Conservation (phyloP, 306 rosid species). For the Alnus glutinosa region DNA sequence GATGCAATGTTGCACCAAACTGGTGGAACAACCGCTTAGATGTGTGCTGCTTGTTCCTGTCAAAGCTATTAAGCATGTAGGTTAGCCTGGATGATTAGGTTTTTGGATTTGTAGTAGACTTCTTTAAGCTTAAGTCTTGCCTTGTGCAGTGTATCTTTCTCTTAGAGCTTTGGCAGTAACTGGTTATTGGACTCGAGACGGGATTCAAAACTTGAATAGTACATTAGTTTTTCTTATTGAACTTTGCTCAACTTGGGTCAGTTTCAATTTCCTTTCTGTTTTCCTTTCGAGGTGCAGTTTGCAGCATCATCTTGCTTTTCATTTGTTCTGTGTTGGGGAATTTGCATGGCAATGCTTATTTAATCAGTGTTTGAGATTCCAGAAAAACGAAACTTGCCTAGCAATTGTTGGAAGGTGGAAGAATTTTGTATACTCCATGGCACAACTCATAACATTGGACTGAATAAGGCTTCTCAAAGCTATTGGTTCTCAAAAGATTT, state of each 20-base stretch:
- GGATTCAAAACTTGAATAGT: not conserved
- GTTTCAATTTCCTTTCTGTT: not conserved
- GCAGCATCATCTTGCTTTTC: not conserved
- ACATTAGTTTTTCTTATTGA: not conserved
- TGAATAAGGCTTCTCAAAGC: too few species aligned
- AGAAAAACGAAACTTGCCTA: too few species aligned
- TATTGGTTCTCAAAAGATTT: not conserved
- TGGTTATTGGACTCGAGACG: not conserved
- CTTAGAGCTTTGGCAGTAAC: not conserved
- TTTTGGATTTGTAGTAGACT: not conserved
- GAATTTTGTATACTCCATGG: too few species aligned
- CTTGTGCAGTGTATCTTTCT: not conserved
- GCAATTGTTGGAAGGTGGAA: too few species aligned
- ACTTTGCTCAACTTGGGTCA: not conserved
- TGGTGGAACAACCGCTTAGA: constrained; percentile 43
- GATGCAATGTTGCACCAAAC: constrained; percentile 80
- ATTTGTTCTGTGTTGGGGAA: not conserved
- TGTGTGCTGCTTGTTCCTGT: constrained; percentile 12
- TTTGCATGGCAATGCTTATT: not conserved
- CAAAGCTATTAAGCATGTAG: not conserved
- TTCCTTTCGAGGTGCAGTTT: not conserved
- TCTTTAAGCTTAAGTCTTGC: not conserved
- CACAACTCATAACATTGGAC: too few species aligned
- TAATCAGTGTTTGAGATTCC: too few species aligned
- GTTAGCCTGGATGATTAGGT: not conserved